A percentile compares a stretch with the other conserved stretches of the same genome.
Evolutionary conservation across 177 flowering plant genomes (phyloP).

Genomic region (Vitis hybrid): DNA sequence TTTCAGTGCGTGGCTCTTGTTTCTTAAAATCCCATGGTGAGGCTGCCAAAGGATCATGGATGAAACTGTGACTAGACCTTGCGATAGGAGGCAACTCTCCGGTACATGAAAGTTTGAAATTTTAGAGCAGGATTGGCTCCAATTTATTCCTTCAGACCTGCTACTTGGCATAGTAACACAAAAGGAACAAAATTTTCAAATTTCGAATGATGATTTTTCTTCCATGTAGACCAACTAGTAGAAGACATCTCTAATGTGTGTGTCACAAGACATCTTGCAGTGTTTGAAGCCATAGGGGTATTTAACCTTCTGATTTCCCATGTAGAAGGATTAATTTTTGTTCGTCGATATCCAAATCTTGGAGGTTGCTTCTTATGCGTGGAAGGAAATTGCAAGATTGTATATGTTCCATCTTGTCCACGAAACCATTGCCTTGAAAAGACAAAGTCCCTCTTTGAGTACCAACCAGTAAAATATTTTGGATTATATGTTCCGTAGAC

Average conservation of each 20-base stretch:
- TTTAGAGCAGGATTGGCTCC: too few species aligned
- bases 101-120: conserved; percentile 75
- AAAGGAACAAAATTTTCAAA: conserved; percentile 77
- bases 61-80: conserved; percentile 93
- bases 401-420: conserved; percentile 10
- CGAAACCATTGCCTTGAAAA: too few species aligned
- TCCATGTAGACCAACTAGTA: conserved; percentile 72
- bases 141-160: conserved; percentile 44
- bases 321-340: conserved; percentile 77
- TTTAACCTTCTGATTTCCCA: conserved; percentile 85
- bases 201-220: conserved; percentile 49
- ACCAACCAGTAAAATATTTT: too few species aligned
- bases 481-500: conserved; percentile 60
- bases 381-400: conserved; percentile 82
- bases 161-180: conserved; percentile 84
- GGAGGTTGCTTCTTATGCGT: conserved; percentile 76
- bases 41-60: conserved; percentile 70
- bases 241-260: conserved; percentile 75
- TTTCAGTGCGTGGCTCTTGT: too few species aligned
- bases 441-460: too few species aligned
- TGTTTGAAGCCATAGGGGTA: conserved; percentile 37
- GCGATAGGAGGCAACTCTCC: conserved; percentile 99
- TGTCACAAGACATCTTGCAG: conserved; percentile 68
- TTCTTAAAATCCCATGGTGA: too few species aligned
- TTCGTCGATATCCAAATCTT: conserved; percentile 76